Evolutionary conservation across 768 basidiomycete species (phyloP), one percentile per base, ranked within the genome.

Genomic region (Lactifluus echinatus): DNA sequence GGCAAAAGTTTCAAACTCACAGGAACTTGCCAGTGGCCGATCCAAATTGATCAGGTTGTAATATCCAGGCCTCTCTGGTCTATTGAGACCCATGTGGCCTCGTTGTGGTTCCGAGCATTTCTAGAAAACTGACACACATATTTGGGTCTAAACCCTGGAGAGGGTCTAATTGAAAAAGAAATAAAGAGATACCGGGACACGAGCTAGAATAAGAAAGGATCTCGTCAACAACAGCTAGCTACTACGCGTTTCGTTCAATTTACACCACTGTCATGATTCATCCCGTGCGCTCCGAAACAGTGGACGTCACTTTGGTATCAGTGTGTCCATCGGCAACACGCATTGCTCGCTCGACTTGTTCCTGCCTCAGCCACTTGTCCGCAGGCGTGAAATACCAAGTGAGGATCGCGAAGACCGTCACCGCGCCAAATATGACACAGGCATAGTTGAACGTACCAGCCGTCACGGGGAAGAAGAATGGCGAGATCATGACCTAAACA

Each of bases 401-500:
- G 34, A 84, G 57, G 56, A 90, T 58, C 4, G 84, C 93, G 62
- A 91, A 86, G 59, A 93, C 73, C 2, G 89, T 88, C 58, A 91
- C 83, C 17, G 78, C 73, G 11, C 81, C 88, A 63, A 93, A 86
- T 60, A 94, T 93, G 43, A 89, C 87, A 49, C 75, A 73, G 7
- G 88, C 83, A 66, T 90, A 94, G 70, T 95, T 95, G 76, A 94
- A 91, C 1, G 78, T 85, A 57, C 79, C 70, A 0, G 85, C 77
- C 10, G 75, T 82, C 28, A 90, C 85, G 0, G 93, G 93, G 75
- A 89, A 95, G 69, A 75, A 81, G 75, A 92, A 94, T 1, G 93
- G 93, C 24, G 92, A 93, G 53, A 89, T 75, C 75, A 86, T 82
- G 61, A 87, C 84, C 89, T 89, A 59, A 19, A 47, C 48, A 58